Base-by-base conservation (phyloP, 2,329 filamentous ascomycete genomes). In the Venturia aucupariae region DNA sequence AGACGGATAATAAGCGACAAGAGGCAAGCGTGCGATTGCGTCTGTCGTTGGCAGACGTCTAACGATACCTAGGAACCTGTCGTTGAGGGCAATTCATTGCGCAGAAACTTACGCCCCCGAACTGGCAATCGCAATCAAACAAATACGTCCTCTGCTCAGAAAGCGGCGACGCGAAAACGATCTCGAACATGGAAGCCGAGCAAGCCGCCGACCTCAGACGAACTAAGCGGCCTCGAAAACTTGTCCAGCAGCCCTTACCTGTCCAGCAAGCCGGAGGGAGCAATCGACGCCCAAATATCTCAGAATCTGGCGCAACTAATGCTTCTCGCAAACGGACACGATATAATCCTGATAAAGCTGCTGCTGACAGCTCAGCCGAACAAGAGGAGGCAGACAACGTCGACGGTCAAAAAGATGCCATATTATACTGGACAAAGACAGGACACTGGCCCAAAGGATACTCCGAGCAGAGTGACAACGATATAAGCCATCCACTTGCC, bases 401-500 rank as follows among this genome's bases (percentile, higher is more conserved):
- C 38, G 61, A 55, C 61, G 64, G 48, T 22, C n/a, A 65, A 59
- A 63, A 59, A 63, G 41, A 65, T 59, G 61, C 64, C 24, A 64
- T 65, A 35, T 35, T 51, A 15, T 65, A 65, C 54, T 65, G 46
- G 64, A 65, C 61, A 59, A 65, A 64, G 61, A 54, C 30, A 30
- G 24, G 41, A 42, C 22, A 62, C 35, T 65, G 69, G 72, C 72
- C 68, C 63, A 67, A 68, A 69, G 67, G 69, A 69, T 71, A 71
- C 64, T 72, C 71, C 62, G 63, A 66, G 51, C 63, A 60, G 65
- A 65, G 64, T 67, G 66, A 65, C 62, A 68, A 65, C 59, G 69
- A 65, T 63, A 73, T 72, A 69, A 71, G 69, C 62, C 67, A 71
- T 66, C 66, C 74, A 62, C 71, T 74, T 68, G 71, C 72, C 38